Evolutionary conservation across 495 filamentous ascomycete genomes (phyloP).

Genomic region (Trypethelium eluteriae): DNA sequence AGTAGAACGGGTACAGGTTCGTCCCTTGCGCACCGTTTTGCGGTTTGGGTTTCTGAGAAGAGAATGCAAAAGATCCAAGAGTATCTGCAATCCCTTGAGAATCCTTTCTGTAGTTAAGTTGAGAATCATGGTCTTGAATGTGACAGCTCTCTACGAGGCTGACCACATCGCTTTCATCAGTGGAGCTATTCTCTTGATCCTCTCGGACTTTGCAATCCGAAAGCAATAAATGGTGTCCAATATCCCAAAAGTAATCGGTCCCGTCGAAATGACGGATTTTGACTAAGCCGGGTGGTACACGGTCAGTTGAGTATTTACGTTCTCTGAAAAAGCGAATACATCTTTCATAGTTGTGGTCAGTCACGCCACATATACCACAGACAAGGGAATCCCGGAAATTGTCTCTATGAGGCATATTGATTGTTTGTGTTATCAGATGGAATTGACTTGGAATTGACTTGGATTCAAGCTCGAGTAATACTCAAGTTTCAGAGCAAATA

Average conservation of each 20-base stretch:
- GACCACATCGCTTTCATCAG: neutral
- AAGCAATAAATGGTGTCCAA: constrained; percentile 1
- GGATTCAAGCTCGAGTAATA: neutral
- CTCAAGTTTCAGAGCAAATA: neutral
- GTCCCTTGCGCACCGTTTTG: neutral
- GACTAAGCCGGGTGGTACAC: neutral
- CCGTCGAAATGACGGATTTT: constrained; percentile 4
- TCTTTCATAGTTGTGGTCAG: neutral
- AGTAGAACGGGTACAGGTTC: neutral
- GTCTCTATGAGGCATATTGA: neutral
- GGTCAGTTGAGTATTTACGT: neutral
- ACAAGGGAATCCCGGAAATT: neutral
- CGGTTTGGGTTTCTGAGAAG: neutral
- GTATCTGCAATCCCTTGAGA: neutral
- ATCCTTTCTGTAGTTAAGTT: neutral
- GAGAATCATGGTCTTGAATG: neutral
- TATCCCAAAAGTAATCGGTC: constrained; percentile 1
- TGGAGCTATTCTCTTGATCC: neutral
- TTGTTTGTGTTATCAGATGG: neutral
- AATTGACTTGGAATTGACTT: neutral
- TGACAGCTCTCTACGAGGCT: neutral
- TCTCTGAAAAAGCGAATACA: neutral
- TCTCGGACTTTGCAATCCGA: neutral
- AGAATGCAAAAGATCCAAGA: neutral
- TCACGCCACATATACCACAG: neutral